Base-by-base conservation (phyloP, 1,139 yeast genomes). In the Yamadazyma mexicana region DNA sequence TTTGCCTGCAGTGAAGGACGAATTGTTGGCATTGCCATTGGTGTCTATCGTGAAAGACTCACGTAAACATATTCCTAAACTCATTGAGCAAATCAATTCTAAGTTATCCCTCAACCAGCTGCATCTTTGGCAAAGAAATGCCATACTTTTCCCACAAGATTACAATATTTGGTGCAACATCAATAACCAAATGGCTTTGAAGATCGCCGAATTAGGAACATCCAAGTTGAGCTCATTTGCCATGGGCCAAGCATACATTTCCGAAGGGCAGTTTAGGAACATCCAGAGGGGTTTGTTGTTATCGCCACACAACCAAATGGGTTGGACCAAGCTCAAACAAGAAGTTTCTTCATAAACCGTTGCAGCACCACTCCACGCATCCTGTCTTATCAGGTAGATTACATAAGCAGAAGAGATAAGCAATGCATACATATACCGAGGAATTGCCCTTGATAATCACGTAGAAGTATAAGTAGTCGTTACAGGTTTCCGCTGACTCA, bases 111-210 rank as follows among this genome's bases (percentile, higher is more conserved):
- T 42, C 2, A 43, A 48, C 5, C 51, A 50, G 2, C 39, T 49
- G 16, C 43, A 52, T 25, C 68, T 76, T 4, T 84, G 94, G 88
- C 85, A 83, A 51, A 74, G 82, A 51, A 73, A 80, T 14, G 91
- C 94, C 0, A 64, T 83, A 45, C 64, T 84, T 51, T 84, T 86
- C 64, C 97, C 97, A 0, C 75, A 76, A 30, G 86, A 83, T 50
- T 70, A 70, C 47, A 64, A 66, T 15, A 73, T 86, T 6, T 91
- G 98, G 98, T 69, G 67, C 33, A 66, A 76, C 17, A 58, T 91
- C 31, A 77, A 79, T 51, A 56, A 64, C 15, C 64, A 64, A 34
- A 67, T 74, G 66, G 75, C 76, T 0, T 49, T 70, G 25, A 54
- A 62, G 5, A 70, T 79, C 9, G 80, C 87, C 0, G 47, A 59